These are phyloP conservation scores for Ascochyta fabae DNA, from an alignment of 2,329 filamentous ascomycete genomes.

Conservation along the genomic window DNA sequence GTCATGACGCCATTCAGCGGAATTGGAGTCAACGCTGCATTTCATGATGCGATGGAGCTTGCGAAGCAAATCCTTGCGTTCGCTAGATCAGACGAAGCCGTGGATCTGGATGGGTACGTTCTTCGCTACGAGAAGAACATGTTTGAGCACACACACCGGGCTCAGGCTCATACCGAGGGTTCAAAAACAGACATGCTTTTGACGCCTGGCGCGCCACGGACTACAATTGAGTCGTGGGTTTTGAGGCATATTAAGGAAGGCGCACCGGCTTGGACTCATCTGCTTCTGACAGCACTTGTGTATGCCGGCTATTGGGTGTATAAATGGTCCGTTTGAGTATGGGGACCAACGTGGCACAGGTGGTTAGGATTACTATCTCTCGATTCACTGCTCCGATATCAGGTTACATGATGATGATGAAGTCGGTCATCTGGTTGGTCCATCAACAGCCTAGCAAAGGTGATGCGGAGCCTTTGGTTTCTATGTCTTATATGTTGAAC, in stretches of 20 bases:
- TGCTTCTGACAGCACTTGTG: constrained; percentile 18
- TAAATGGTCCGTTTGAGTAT: constrained; percentile 23
- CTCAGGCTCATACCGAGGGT: constrained; percentile 51
- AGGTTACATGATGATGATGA: too few relatives aligned
- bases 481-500: too few relatives aligned
- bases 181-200: constrained; percentile 57
- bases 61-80: constrained; percentile 42
- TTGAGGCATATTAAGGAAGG: constrained; percentile 24
- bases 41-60: constrained; percentile 47
- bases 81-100: constrained; percentile 7
- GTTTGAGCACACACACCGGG: constrained; percentile 45
- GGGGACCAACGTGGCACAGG: background rate
- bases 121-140: constrained; percentile 47
- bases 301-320: constrained; percentile 28
- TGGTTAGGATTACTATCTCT: too few relatives aligned
- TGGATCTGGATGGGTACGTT: constrained; percentile 36
- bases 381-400: too few relatives aligned
- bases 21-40: constrained; percentile 49
- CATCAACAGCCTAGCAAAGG: too few relatives aligned
- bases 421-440: too few relatives aligned
- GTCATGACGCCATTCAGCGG: constrained; percentile 49
- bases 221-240: constrained; percentile 50
- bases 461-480: too few relatives aligned
- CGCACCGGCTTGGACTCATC: constrained; percentile 24
- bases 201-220: constrained; percentile 54